These are phyloP conservation scores for Ustanciosporium gigantosporum DNA, from an alignment of 1,284 basidiomycete species.

Conservation along the genomic window DNA sequence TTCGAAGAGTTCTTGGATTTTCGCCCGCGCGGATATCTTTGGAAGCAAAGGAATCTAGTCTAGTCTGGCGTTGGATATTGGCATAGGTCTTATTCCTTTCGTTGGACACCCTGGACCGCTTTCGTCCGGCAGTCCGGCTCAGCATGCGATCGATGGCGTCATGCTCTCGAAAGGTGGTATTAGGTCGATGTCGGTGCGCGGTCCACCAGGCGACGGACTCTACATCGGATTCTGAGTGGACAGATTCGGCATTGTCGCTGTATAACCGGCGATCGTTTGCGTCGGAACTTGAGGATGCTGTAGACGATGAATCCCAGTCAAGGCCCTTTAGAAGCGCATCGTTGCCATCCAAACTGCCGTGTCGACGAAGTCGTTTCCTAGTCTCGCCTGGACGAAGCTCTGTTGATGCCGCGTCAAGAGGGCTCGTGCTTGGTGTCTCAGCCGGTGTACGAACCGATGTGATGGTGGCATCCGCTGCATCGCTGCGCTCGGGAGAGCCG, in stretches of 20 bases:
- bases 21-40: background rate
- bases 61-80: background rate
- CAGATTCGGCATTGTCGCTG: background rate
- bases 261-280: too few species aligned
- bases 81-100: too few species aligned
- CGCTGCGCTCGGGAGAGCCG: constrained; percentile 8
- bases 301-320: constrained; percentile 30
- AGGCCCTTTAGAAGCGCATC: constrained; percentile 31
- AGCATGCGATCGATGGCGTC: constrained; percentile 56
- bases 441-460: background rate
- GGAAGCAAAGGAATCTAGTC: background rate
- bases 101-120: background rate
- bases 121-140: constrained; percentile 22
- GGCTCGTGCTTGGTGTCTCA: constrained; percentile 4
- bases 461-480: background rate
- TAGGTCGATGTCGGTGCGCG: constrained; percentile 8
- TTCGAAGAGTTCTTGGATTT: too few species aligned
- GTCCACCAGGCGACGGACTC: constrained; percentile 27
- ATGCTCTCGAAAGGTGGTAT: constrained; percentile 16
- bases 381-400: constrained; percentile 43
- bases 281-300: constrained; percentile 2
- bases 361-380: constrained; percentile 27
- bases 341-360: constrained; percentile 13
- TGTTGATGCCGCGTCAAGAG: constrained; percentile 3
- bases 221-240: background rate